These are phyloP conservation scores for Phytomonas francai DNA, from an alignment of 208 protist genomes.

Conservation along the genomic window DNA sequence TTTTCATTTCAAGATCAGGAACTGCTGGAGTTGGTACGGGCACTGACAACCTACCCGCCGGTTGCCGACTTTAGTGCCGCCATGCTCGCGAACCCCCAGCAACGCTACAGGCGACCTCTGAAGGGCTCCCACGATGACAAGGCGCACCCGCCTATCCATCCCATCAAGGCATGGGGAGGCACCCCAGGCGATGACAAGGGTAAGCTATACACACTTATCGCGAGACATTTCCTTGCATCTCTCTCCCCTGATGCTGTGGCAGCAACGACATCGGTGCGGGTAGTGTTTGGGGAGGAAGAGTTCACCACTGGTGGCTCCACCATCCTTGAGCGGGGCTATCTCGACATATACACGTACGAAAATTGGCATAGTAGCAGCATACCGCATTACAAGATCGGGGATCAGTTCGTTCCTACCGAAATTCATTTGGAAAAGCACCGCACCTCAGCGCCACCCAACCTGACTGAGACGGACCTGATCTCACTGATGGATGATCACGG, in stretches of 20 bases:
- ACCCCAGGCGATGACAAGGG: constrained; percentile 37
- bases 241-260: constrained; percentile 90
- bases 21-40: constrained; percentile 67
- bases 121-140: constrained; percentile 94
- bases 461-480: constrained; percentile 98
- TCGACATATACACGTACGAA: constrained; percentile 91
- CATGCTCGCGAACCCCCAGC: constrained; percentile 41
- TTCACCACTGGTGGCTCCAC: constrained; percentile 88
- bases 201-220: constrained; percentile 94
- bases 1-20: constrained; percentile 87
- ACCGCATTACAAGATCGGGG: constrained; percentile 86
- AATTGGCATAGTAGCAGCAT: constrained; percentile 84
- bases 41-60: constrained; percentile 54
- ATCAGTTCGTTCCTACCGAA: constrained; percentile 81
- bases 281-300: constrained; percentile 62
- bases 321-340: constrained; percentile 89
- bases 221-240: constrained; percentile 97
- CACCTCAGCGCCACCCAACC: constrained; percentile 87
- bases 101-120: constrained; percentile 88
- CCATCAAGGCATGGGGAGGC: constrained; percentile 59
- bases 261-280: constrained; percentile 79
- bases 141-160: constrained; percentile 98
- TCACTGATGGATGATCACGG: constrained; percentile 95
- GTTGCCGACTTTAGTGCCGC: constrained; percentile 46
- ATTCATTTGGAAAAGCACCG: constrained; percentile 72